phyloP scores from a whole-genome alignment of 768 basidiomycete genomes.

The Infundibulicybe gibba region DNA sequence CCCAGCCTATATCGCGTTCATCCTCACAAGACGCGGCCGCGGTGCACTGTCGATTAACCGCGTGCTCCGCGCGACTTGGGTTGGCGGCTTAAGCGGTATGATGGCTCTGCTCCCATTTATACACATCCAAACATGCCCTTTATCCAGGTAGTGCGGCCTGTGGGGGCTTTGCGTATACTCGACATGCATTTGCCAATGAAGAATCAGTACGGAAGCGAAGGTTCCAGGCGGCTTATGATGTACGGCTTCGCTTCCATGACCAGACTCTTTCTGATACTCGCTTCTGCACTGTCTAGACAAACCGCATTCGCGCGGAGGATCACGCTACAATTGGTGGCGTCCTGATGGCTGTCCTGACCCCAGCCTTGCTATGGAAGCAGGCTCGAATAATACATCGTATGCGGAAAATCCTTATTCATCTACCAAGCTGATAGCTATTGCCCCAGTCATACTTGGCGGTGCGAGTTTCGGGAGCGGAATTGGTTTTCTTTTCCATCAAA shows the following conservation, averaged over 20 bases:
- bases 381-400: constrained; percentile 59
- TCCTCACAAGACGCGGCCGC: constrained; percentile 52
- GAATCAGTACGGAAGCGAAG: constrained; percentile 46
- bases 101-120: neutral
- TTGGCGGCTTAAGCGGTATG: constrained; percentile 60
- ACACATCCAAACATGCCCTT: constrained; percentile 1
- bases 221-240: constrained; percentile 55
- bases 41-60: constrained; percentile 56
- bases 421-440: neutral
- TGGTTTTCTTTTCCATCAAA: constrained; percentile 57
- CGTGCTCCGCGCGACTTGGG: constrained; percentile 69
- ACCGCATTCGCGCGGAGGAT: constrained; percentile 62
- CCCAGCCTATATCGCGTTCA: constrained; percentile 52
- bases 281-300: constrained; percentile 33
- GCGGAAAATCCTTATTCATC: constrained; percentile 9
- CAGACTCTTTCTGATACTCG: constrained; percentile 2
- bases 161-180: constrained; percentile 58
- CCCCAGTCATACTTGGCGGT: constrained; percentile 66
- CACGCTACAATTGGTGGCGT: constrained; percentile 73
- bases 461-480: constrained; percentile 62
- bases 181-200: constrained; percentile 51
- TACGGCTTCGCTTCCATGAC: constrained; percentile 19
- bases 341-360: constrained; percentile 57
- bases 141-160: constrained; percentile 42
- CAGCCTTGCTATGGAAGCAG: constrained; percentile 72